Evolutionary conservation across 2,329 filamentous ascomycete species (phyloP).

Genomic region (Exophiala spinifera): DNA sequence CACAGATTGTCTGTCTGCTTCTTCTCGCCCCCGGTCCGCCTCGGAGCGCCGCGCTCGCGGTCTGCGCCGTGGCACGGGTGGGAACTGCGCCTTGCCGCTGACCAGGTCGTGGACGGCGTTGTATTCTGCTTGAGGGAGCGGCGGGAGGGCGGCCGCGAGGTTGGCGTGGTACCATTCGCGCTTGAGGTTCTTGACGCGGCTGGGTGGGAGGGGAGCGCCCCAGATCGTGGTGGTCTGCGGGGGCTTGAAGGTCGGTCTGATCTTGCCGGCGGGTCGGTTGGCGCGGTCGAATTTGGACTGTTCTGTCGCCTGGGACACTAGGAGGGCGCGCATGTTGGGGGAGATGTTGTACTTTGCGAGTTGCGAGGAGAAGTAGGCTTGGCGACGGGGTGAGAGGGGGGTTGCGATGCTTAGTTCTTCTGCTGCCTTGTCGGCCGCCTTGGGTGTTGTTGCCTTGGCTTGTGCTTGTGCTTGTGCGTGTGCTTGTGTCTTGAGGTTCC

Average conservation of each 20-base stretch:
- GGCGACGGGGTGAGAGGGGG: not conserved
- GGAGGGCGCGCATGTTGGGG: constrained; percentile 32
- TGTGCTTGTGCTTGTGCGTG: no score
- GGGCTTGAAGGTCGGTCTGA: constrained; percentile 31
- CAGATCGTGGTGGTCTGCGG: constrained; percentile 39
- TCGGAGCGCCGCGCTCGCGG: constrained; percentile 22
- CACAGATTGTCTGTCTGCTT: constrained; percentile 30
- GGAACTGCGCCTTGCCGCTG: constrained; percentile 28
- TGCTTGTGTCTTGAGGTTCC: no score
- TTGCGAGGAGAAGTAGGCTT: not conserved
- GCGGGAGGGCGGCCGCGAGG: constrained; percentile 36
- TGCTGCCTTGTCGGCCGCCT: no score
- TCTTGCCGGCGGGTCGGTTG: constrained; percentile 30
- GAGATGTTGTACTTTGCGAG: constrained; percentile 38
- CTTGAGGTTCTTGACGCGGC: constrained; percentile 37
- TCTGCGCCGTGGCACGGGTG: constrained; percentile 32
- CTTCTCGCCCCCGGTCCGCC: constrained; percentile 6
- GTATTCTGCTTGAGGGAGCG: constrained; percentile 39
- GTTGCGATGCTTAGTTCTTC: no score
- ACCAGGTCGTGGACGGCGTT: constrained; percentile 35
- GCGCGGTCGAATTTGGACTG: constrained; percentile 29
- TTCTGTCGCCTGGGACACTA: constrained; percentile 37
- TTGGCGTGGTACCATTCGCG: constrained; percentile 38
- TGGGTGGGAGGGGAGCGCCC: constrained; percentile 33
- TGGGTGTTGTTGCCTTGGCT: no score